phyloP scores from a whole-genome alignment of 2,329 filamentous ascomycete genomes.

The Metarhizium humberi region DNA sequence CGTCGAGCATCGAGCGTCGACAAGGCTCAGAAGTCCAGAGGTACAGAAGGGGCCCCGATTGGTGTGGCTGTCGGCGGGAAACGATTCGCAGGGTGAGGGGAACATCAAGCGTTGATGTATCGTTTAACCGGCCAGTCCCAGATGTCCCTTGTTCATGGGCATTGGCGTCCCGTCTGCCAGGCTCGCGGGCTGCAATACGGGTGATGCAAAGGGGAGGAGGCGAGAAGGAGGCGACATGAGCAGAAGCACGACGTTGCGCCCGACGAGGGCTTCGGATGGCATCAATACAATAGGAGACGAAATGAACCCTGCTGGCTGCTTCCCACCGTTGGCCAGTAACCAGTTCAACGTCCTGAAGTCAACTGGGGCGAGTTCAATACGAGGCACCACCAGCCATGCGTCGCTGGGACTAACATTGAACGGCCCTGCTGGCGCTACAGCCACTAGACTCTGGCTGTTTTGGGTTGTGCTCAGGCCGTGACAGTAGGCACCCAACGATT shows the following conservation, averaged over 20 bases:
- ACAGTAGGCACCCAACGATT: too few species aligned
- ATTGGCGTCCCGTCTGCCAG: neutral
- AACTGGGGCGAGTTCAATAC: too few species aligned
- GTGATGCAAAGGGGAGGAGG: neutral
- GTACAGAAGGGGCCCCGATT: neutral
- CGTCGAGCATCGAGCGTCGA: neutral
- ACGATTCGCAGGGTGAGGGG: neutral
- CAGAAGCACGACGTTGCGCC: neutral
- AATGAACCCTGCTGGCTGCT: too few species aligned
- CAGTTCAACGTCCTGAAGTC: too few species aligned
- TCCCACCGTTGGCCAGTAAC: too few species aligned
- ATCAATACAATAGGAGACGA: too few species aligned
- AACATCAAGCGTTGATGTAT: neutral
- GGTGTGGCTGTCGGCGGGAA: too few species aligned
- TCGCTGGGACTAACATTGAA: neutral
- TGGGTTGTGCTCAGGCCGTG: neutral
- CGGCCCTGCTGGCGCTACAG: neutral
- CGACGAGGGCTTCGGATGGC: too few species aligned
- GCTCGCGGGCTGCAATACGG: neutral
- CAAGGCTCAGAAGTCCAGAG: neutral
- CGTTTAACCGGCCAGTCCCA: neutral
- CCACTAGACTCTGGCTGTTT: neutral
- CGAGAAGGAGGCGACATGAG: neutral
- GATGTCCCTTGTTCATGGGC: neutral
- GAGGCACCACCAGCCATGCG: neutral